phyloP scores from a whole-genome alignment of 768 basidiomycete genomes.

The Lactifluus piperatus region DNA sequence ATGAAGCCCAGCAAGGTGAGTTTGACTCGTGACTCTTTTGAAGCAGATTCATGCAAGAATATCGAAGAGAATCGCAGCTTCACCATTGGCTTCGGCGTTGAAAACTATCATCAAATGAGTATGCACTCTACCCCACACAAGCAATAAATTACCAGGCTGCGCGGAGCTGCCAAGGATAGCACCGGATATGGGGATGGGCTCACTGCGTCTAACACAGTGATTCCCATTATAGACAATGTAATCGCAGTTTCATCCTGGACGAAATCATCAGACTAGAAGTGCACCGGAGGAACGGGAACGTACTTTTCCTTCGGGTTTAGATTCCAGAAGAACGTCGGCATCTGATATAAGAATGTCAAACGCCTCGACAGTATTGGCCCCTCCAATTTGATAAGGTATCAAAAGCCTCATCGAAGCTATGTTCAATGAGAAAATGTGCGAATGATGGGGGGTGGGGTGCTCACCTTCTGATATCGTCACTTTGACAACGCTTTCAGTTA shows the following conservation, averaged over 20 bases:
- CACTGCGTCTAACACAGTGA: slow-evolving; percentile 44
- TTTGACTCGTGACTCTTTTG: slow-evolving; percentile 75
- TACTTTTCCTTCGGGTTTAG: slow-evolving; percentile 68
- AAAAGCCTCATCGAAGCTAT: slow-evolving; percentile 37
- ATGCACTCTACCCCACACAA: neutral
- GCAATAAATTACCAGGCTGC: slow-evolving; percentile 43
- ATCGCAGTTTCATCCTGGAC: slow-evolving; percentile 62
- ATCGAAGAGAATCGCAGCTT: slow-evolving; percentile 63
- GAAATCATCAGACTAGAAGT: neutral
- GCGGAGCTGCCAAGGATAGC: slow-evolving; percentile 47
- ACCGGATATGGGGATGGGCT: slow-evolving; percentile 31
- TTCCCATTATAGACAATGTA: slow-evolving; percentile 53
- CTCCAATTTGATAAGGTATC: slow-evolving; percentile 38
- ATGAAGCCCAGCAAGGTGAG: slow-evolving; percentile 57
- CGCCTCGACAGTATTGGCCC: slow-evolving; percentile 26
- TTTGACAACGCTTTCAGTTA: slow-evolving; percentile 43
- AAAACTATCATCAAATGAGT: slow-evolving; percentile 18
- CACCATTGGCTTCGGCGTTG: slow-evolving; percentile 40
- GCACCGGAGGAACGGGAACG: slow-evolving; percentile 14
- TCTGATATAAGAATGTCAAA: slow-evolving; percentile 57
- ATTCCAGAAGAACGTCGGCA: slow-evolving; percentile 51
- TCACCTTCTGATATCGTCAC: slow-evolving; percentile 34
- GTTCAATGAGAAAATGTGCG: neutral
- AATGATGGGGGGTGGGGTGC: neutral
- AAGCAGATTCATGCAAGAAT: slow-evolving; percentile 44